These are phyloP conservation scores for Forsythia viridissima DNA, from an alignment of 257 asterid genomes.

Conservation along the genomic window DNA sequence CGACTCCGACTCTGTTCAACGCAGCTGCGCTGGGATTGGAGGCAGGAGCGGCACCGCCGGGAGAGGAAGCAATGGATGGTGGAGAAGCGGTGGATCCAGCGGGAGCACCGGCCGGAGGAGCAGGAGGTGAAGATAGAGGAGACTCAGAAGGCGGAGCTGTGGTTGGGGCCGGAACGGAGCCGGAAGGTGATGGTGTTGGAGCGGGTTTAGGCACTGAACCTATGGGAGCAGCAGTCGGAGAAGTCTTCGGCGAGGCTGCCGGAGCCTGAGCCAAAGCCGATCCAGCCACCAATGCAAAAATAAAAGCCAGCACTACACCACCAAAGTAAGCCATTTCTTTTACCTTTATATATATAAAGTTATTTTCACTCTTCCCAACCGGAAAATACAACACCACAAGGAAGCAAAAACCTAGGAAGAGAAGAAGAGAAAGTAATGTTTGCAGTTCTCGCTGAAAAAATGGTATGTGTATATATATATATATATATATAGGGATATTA, in stretches of 20 bases:
- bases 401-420: too few species aligned
- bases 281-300: conserved; percentile 40
- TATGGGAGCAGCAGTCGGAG: conserved; percentile 31
- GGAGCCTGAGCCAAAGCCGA: conserved; percentile 53
- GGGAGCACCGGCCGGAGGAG: conserved; percentile 29
- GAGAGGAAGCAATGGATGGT: conserved; percentile 36
- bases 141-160: conserved; percentile 24
- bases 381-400: not conserved
- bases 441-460: too few species aligned
- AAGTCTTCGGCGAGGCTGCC: conserved; percentile 32
- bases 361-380: not conserved
- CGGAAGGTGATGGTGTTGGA: conserved; percentile 29
- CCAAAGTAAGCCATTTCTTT: conserved; percentile 33
- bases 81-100: conserved; percentile 23
- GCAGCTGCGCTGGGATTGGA: conserved; percentile 37
- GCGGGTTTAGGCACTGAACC: conserved; percentile 22
- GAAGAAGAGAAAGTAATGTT: too few species aligned
- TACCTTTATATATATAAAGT: not conserved
- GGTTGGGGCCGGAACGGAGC: conserved; percentile 8
- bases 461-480: conserved; percentile 1
- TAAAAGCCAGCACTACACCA: conserved; percentile 14
- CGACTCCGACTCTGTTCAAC: conserved; percentile 41
- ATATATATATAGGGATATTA: conserved; percentile 16
- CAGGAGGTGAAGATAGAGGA: conserved; percentile 39
- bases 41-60: conserved; percentile 33